Conservation (phyloP, 202 grass and related monocot genomes). For the Carex sylvatica region DNA sequence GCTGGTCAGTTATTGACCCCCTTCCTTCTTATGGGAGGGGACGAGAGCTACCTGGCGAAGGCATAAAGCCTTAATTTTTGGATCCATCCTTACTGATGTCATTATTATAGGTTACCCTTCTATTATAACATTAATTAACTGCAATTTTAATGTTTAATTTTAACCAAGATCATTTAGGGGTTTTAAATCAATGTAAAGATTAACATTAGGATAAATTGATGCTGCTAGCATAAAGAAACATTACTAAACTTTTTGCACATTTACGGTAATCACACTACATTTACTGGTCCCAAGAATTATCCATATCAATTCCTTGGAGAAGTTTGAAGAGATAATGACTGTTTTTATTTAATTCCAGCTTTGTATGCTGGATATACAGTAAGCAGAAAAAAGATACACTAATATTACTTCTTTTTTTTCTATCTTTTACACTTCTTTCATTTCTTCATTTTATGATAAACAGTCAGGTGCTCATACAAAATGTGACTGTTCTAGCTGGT, state of each 20-base stretch:
- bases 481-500: not conserved
- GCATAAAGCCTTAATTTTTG: conserved; percentile 85
- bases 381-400: no score
- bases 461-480: not conserved
- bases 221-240: not conserved
- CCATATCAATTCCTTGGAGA: not conserved
- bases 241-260: not conserved
- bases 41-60: conserved; percentile 82
- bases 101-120: conserved; percentile 77
- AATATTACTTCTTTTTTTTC: conserved; percentile 3
- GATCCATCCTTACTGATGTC: conserved; percentile 79
- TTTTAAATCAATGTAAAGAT: not conserved
- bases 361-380: no score
- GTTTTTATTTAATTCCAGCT: no score
- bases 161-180: not conserved
- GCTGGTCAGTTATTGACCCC: conserved; percentile 79
- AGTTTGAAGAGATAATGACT: not conserved
- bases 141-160: conserved; percentile 12
- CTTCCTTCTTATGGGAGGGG: conserved; percentile 94
- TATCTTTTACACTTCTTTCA: not conserved
- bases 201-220: not conserved
- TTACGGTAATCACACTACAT: not conserved
- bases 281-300: no score
- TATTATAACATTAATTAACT: conserved; percentile 10
- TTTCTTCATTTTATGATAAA: conserved; percentile 37